Evolutionary conservation across 2,329 filamentous ascomycete genomes (phyloP), one percentile per base, ranked within the genome.

Genomic region (Corynespora cassiicola): DNA sequence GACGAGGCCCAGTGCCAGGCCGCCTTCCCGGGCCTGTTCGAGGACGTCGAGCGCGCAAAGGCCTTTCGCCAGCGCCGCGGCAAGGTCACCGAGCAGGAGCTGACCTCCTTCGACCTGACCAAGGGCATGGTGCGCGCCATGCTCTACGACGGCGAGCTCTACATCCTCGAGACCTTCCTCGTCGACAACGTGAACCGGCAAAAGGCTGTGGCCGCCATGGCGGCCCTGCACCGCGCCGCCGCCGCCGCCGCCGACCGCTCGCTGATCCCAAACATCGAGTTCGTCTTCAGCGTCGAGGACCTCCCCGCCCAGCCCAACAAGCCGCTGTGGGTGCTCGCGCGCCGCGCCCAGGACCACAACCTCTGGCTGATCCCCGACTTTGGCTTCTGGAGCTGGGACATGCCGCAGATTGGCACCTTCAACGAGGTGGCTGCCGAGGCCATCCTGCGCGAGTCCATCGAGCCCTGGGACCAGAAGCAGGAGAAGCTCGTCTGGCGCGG

Each of bases 361-460:
- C 45, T 65, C 23, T 66, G 63, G 63, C 50, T 66, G 25, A 65
- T 66, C 10, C 62, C 61, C 8, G 61, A 65, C 44, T 65, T 63
- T 44, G 61, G 61, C 27, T 66, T 59, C 45, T 66, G 61, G 61
- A 58, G 50, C 42, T 66, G 61, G 61, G 57, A 61, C 25, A 56
- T 65, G 56, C 53, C 53, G n/a, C 45, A 53, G n/a, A 40, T 65
- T 6, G 59, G 58, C n/a, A 56, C 56, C 4, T 43, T 58, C 14
- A 48, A 56, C 31, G 60, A 65, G 38, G 56, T 64, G 6, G 53
- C 53, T 5, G 51, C 42, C 12, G 57, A 66, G 16, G 57, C 57
- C 1, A 43, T 57, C 0, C 39, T 57, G 27, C 50, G 60, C 31
- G 61, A 63, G 48, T 42, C 42, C 22, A 38, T 56, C 10, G 56